Base-by-base conservation (phyloP, 169 alveolate genomes). In the Plasmodium billcollinsi region DNA sequence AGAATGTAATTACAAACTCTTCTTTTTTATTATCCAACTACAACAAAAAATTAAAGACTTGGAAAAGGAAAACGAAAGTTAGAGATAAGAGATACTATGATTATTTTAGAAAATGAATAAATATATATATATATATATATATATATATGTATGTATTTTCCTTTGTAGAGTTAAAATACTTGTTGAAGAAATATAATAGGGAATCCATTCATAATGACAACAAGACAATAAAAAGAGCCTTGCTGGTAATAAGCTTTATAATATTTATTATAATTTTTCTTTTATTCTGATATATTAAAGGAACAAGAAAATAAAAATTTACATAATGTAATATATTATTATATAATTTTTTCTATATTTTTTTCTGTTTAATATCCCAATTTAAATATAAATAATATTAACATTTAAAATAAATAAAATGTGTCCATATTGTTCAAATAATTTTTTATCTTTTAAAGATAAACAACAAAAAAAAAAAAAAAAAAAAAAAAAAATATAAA, bases 21-120 rank as follows among this genome's bases (percentile, higher is more conserved):
- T 85, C 72, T 85, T 85, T 39, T 70, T 71, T 73, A 85, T 85
- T 45, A 86, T 85, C 18, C 91, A 85, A 33, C 63, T 85, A 43
- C 91, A 85, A 65, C 91, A 85, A 45, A 85, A 69, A 56, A 45
- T 85, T 47, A 69, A 71, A 65, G 85, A 85, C 12, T 12, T 85
- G n/a, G 91, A 85, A 59, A 71, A 71, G 18, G 91, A 85, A 21
- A 85, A 85, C 52, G 86, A 85, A 85, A 71, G 91, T 85, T 70
- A 61, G 43, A 18, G 21, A 39, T 63, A 39, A 39, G 9, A 39
- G 47, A 39, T 39, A 39, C 47, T 39, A 39, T 39, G 47, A 39
- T 5, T 39, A 39, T 39, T 39, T 5, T 39, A 39, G 9, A 39
- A 6, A 39, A 5, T 5, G 2, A 39, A 39, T 7, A 26, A 2